Percentiles rank a stretch among this genome's conserved stretches.
Evolutionary conservation across 257 asterid genomes (phyloP).

Genomic region (Striga asiatica): DNA sequence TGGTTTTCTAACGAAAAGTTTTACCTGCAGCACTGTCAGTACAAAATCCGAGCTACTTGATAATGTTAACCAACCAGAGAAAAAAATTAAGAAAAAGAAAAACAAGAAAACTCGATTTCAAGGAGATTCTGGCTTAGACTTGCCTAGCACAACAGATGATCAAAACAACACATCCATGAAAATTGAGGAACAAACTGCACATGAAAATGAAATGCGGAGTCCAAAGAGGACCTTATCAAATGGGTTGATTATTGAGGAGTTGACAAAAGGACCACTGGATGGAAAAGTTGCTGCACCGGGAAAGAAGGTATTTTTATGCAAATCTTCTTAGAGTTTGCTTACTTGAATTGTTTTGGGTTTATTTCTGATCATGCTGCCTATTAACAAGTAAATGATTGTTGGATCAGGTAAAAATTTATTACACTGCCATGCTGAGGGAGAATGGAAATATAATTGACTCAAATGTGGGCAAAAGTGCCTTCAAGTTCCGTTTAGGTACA

Average conservation of each 20-base stretch:
- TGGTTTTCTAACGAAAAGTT: neutral
- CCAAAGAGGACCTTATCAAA: conserved; percentile 51
- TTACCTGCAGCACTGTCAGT: conserved; percentile 19
- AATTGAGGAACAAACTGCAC: conserved; percentile 20
- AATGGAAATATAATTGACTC: conserved; percentile 48
- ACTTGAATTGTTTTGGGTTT: neutral
- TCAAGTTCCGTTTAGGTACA: conserved; percentile 67
- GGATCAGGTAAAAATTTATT: conserved; percentile 62
- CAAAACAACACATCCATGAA: conserved; percentile 20
- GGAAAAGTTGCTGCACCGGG: conserved; percentile 76
- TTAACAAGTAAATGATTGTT: conserved; percentile 14
- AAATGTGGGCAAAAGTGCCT: conserved; percentile 47
- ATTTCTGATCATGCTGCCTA: conserved; percentile 2
- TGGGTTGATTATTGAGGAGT: conserved; percentile 70
- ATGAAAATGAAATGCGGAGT: conserved; percentile 18
- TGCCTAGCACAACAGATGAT: conserved; percentile 20
- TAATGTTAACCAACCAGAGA: conserved; percentile 30
- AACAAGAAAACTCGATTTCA: conserved; percentile 32
- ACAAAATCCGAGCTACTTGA: conserved; percentile 16
- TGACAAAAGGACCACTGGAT: conserved; percentile 51
- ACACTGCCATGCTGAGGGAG: conserved; percentile 61
- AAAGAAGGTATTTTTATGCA: conserved; percentile 38
- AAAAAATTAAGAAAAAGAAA: conserved; percentile 35
- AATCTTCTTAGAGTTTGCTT: neutral
- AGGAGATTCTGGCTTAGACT: conserved; percentile 11